phyloP scores from a whole-genome alignment of 257 asterid species.

The Capsicum pubescens region DNA sequence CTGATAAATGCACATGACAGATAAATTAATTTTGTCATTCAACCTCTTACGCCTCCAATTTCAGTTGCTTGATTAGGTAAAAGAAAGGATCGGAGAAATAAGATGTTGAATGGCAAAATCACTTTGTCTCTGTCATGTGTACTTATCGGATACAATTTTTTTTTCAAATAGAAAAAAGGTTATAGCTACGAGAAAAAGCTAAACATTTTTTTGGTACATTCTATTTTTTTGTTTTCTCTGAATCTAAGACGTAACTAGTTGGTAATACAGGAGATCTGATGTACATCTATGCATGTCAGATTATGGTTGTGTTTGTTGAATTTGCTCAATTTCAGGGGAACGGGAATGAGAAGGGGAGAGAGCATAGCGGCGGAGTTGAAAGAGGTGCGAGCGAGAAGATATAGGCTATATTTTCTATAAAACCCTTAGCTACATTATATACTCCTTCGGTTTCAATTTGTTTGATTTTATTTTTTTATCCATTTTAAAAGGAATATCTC shows the following conservation, averaged over 20 bases:
- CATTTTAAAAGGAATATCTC: too few relatives aligned
- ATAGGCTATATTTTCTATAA: too few relatives aligned
- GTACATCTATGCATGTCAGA: too few relatives aligned
- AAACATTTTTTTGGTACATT: slow-evolving; percentile 38
- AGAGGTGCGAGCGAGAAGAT: too few relatives aligned
- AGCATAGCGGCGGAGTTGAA: too few relatives aligned
- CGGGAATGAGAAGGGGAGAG: too few relatives aligned
- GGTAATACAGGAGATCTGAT: too few relatives aligned
- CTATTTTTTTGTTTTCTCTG: slow-evolving; percentile 36
- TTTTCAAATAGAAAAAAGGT: slow-evolving; percentile 56
- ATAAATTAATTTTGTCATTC: slow-evolving; percentile 36
- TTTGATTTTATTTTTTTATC: too few relatives aligned
- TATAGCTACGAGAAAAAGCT: slow-evolving; percentile 48
- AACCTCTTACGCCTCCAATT: slow-evolving; percentile 30
- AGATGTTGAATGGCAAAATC: slow-evolving; percentile 23
- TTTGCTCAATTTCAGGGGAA: too few relatives aligned
- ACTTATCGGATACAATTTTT: slow-evolving; percentile 60
- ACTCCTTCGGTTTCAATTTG: too few relatives aligned
- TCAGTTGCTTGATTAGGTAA: neutral
- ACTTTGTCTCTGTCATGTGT: slow-evolving; percentile 46
- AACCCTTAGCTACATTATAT: too few relatives aligned
- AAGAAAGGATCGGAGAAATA: slow-evolving; percentile 27
- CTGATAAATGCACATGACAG: slow-evolving; percentile 58
- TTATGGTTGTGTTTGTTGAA: too few relatives aligned
- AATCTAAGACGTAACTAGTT: slow-evolving; percentile 40